Evolutionary conservation across 805 yeast species (phyloP), one percentile per base, ranked within the genome.

Genomic region (Candida chauliodis): DNA sequence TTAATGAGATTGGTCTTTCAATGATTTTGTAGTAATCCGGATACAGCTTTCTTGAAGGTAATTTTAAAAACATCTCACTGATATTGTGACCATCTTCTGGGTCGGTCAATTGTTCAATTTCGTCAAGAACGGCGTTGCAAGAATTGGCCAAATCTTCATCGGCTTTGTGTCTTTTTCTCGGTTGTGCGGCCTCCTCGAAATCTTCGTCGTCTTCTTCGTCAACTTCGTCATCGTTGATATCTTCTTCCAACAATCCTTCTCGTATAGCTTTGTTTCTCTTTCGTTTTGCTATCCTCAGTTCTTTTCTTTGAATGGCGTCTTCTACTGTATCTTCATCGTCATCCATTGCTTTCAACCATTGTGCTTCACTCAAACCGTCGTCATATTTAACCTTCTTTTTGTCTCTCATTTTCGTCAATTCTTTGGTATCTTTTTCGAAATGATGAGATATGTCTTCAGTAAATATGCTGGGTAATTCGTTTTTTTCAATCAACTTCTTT

Each of bases 301-400:
- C 75, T 49, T 78, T 78, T 35, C 80, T 63, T 39, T 56, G 57
- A 25, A 77, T 73, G 10, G 82, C 83, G 41, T 71, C 82, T 47
- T 78, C 84, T 18, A 77, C 77, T 1, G 76, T 61, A 45, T 76
- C 84, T 16, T 79, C 73, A 41, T 83, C 93, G 41, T 78, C 78
- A 56, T 84, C 93, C 71, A 84, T 76, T 1, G 87, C 87, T 57
- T 78, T 78, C 36, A 83, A 59, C 95, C 97, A 93, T 59, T 91
- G 96, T 52, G 87, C 96, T 56, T 93, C 99, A 5, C 95, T 83
- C 50, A 90, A 63, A 18, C 83, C 81, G 49, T 90, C 96, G 56
- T 93, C 98, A 52, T 82, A 83, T 48, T 83, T 83, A n/a, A 80
- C 76, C 6, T 75, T 62, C 60, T 86, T 87, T 40, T 95, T 83